Conservation (phyloP, 352 stramenopile species). For the Phytophthora cajani region DNA sequence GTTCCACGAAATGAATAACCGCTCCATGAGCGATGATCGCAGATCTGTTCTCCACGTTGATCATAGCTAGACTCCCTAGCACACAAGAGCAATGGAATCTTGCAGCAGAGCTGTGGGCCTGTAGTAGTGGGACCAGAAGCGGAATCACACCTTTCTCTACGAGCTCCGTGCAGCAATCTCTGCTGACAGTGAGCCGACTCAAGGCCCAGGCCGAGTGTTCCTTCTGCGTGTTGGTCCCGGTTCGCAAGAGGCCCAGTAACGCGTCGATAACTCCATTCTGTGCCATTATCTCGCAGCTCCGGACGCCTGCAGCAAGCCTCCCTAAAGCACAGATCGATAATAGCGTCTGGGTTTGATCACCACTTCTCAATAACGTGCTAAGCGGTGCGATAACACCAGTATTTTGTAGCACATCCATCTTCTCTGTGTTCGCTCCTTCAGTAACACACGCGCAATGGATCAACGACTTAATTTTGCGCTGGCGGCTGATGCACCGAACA, state of each 20-base stretch:
- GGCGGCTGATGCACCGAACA: not conserved
- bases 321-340: not conserved
- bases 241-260: not conserved
- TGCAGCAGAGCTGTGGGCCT: not conserved
- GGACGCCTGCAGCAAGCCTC: not conserved
- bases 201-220: not conserved
- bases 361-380: not conserved
- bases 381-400: conserved; percentile 4
- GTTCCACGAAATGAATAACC: not conserved
- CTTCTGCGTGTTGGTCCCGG: not conserved
- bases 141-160: not conserved
- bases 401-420: not conserved
- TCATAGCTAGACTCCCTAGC: not conserved
- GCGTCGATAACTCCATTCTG: not conserved
- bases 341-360: not conserved
- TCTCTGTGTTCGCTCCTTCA: not conserved
- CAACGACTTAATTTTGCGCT: not conserved
- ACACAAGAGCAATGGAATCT: not conserved
- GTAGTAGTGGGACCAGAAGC: not conserved
- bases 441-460: conserved; percentile 12
- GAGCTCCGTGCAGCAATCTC: not conserved
- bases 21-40: not conserved
- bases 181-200: not conserved
- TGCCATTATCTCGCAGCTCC: not conserved
- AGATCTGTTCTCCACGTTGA: not conserved